These are phyloP conservation scores for Pyrus betulifolia DNA, from an alignment of 306 rosid genomes.

Conservation along the genomic window DNA sequence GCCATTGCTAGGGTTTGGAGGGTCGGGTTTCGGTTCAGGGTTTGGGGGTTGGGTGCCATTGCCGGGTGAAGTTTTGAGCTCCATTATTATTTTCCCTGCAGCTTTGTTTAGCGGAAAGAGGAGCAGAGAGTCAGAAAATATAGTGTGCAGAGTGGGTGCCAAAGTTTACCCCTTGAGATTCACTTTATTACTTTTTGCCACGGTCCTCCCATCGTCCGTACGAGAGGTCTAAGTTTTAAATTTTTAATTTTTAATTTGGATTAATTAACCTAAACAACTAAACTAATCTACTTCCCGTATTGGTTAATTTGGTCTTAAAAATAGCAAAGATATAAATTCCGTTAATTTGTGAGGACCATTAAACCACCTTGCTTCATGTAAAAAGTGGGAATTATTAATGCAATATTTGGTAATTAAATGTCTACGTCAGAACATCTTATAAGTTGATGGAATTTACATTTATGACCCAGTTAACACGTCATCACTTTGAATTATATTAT, in stretches of 20 bases:
- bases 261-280: background rate
- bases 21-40: constrained; percentile 8
- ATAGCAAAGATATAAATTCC: background rate
- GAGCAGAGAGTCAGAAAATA: constrained; percentile 2
- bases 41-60: constrained; percentile 11
- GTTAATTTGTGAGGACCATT: background rate
- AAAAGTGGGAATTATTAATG: too few species aligned
- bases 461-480: background rate
- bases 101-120: background rate
- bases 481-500: background rate
- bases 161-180: background rate
- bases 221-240: background rate
- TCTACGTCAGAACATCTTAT: background rate
- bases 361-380: background rate
- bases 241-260: background rate
- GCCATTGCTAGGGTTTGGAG: constrained; percentile 23
- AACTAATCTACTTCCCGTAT: background rate
- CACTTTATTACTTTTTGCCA: background rate
- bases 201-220: background rate
- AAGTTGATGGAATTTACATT: background rate
- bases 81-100: constrained; percentile 28
- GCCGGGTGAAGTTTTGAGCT: constrained; percentile 28
- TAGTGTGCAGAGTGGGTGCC: background rate
- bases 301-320: background rate
- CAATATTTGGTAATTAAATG: background rate